Evolutionary conservation across 768 basidiomycete species (phyloP).

Genomic region (Lactifluus piperatus): DNA sequence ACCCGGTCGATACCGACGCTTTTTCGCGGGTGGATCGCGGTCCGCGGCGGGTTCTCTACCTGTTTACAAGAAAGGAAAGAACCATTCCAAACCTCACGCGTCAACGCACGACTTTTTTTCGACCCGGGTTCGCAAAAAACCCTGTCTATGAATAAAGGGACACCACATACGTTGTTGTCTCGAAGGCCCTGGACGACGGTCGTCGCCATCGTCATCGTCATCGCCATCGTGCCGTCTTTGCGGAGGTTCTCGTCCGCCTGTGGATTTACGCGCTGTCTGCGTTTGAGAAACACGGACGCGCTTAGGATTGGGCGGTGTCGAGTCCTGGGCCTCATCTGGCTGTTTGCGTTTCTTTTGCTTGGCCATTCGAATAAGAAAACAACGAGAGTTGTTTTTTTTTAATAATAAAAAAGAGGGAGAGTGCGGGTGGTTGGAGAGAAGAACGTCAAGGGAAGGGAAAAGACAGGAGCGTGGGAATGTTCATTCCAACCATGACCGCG

Average conservation of each 20-base stretch:
- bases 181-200: conserved; percentile 11
- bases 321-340: conserved; percentile 27
- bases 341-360: conserved; percentile 47
- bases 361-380: conserved; percentile 38
- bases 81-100: not conserved
- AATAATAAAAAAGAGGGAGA: not conserved
- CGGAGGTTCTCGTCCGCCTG: conserved; percentile 38
- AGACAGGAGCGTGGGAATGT: conserved; percentile 20
- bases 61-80: not conserved
- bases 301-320: conserved; percentile 38
- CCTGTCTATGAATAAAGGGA: not conserved
- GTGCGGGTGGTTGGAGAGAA: not conserved
- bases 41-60: conserved; percentile 18
- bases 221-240: not conserved
- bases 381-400: not conserved
- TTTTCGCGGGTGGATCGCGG: conserved; percentile 28
- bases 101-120: not conserved
- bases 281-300: conserved; percentile 33
- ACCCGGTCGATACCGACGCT: conserved; percentile 75
- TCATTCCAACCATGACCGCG: conserved; percentile 13
- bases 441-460: not conserved
- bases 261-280: conserved; percentile 76
- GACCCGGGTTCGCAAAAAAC: too few relatives aligned
- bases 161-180: conserved; percentile 11
- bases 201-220: not conserved